phyloP scores from a whole-genome alignment of 257 asterid genomes.

The Capsicum chinense region DNA sequence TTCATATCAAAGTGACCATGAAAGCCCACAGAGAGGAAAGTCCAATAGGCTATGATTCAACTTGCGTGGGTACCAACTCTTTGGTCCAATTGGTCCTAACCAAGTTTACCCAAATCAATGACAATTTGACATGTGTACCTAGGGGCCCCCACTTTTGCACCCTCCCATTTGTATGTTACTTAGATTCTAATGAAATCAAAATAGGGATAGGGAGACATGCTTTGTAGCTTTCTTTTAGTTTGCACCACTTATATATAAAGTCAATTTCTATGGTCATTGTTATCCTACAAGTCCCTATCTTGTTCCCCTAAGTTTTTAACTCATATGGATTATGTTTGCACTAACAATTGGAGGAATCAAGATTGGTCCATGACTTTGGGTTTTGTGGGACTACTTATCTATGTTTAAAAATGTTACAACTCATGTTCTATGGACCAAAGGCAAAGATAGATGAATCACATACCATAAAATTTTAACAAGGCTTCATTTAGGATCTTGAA shows the following conservation, averaged over 20 bases:
- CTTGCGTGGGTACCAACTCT: conserved; percentile 21
- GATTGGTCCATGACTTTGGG: conserved; percentile 15
- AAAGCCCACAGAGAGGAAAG: conserved; percentile 36
- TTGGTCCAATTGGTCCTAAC: conserved; percentile 21
- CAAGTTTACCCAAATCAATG: not conserved
- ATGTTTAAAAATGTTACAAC: not conserved
- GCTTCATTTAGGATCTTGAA: not conserved
- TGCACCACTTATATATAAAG: conserved; percentile 56
- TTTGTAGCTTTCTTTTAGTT: conserved; percentile 59
- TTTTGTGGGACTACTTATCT: conserved; percentile 23
- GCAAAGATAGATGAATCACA: not conserved
- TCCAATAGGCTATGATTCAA: not conserved
- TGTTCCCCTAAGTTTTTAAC: conserved; percentile 34
- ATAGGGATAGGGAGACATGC: conserved; percentile 39
- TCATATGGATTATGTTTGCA: conserved; percentile 37
- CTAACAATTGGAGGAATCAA: conserved; percentile 16
- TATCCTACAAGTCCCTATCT: conserved; percentile 53
- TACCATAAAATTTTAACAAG: not conserved
- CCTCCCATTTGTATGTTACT: conserved; percentile 4
- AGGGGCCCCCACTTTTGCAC: conserved; percentile 19
- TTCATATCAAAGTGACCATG: conserved; percentile 28
- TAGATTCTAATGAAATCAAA: not conserved
- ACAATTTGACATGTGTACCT: not conserved
- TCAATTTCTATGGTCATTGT: conserved; percentile 43
- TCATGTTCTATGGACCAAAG: conserved; percentile 3